These are phyloP conservation scores for Omphalotus guepiniiformis DNA, from an alignment of 768 basidiomycete species.

Conservation along the genomic window DNA sequence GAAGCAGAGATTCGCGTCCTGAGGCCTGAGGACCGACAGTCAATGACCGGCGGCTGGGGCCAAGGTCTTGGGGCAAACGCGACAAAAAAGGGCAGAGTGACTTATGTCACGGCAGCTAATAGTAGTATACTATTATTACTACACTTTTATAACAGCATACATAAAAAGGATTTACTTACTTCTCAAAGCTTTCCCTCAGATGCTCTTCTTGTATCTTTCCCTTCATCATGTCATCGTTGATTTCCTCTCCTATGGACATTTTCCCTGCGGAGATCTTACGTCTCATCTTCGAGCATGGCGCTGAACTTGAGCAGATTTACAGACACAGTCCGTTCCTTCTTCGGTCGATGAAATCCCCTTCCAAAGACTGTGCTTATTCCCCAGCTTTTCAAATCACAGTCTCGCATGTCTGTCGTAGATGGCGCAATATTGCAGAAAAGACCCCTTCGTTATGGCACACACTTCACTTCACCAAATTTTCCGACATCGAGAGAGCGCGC, in stretches of 20 bases:
- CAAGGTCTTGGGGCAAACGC: too few relatives aligned
- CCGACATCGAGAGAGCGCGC: constrained; percentile 44
- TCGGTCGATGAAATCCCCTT: constrained; percentile 47
- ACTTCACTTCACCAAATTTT: constrained; percentile 47
- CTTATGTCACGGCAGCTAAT: too few relatives aligned
- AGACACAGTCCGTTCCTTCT: constrained; percentile 41
- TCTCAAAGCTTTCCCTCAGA: constrained; percentile 1
- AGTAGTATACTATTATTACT: too few relatives aligned
- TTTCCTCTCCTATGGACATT: constrained; percentile 1
- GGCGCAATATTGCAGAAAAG: constrained; percentile 50
- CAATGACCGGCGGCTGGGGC: too few relatives aligned
- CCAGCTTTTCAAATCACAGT: constrained; percentile 50
- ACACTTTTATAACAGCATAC: too few relatives aligned
- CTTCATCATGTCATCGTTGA: background rate
- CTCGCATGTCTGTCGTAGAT: constrained; percentile 55
- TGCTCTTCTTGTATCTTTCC: constrained; percentile 2
- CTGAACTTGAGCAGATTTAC: constrained; percentile 39
- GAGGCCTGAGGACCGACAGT: too few relatives aligned
- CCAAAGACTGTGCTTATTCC: constrained; percentile 30
- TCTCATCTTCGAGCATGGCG: constrained; percentile 53
- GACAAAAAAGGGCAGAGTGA: too few relatives aligned
- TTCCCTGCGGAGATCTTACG: constrained; percentile 58
- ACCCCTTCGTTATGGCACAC: constrained; percentile 53
- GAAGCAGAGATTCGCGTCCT: too few relatives aligned
- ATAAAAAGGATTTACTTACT: too few relatives aligned